Evolutionary conservation across 2,329 filamentous ascomycete genomes (phyloP), one percentile per base, ranked within the genome.

Genomic region (Talaromyces atroroseus): DNA sequence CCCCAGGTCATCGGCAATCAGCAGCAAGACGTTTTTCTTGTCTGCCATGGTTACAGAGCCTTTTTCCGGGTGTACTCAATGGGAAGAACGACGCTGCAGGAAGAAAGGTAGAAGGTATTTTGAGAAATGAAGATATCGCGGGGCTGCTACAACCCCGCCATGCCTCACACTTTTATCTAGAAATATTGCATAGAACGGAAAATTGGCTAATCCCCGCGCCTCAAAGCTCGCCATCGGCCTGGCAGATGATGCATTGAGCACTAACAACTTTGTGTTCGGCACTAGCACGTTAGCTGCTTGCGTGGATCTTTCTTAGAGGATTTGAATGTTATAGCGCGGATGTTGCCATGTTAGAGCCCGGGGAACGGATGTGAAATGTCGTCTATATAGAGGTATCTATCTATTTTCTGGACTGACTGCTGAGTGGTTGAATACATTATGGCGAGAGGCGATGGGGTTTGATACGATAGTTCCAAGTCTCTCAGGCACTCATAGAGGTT

Each of bases 1-100:
- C 5, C 76, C 75, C 10, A 78, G 65, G 56, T 78, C 75, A 60
- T 78, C 75, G 10, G 76, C 75, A 29, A 77, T 64, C 23, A 78
- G 54, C 3, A 76, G 64, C 2, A 78, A 65, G 53, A 72, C 67
- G 52, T 75, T 74, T 18, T 53, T 57, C 45, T 48, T 52, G 34
- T 45, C 38, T 11, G 40, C 18, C 40, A 44, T 44, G 3, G n/a
- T 6, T 18, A 42, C n/a, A 42, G 18, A 18, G 32, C 32, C 32
- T 16, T 16, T 36, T 6, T n/a, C n/a, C n/a, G 2, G 32, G 11
- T 16, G 5, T 36, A 16, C 2, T 36, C 32, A 16, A 36, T 16
- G 32, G 32, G 11, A 10, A 36, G 8, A 16, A 36, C 26, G 11
- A 29, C 8, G 26, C 5, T 36, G 32, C 32, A 16, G 14, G 2